Conservation (phyloP, 257 asterid genomes). For the Ilex asprella region DNA sequence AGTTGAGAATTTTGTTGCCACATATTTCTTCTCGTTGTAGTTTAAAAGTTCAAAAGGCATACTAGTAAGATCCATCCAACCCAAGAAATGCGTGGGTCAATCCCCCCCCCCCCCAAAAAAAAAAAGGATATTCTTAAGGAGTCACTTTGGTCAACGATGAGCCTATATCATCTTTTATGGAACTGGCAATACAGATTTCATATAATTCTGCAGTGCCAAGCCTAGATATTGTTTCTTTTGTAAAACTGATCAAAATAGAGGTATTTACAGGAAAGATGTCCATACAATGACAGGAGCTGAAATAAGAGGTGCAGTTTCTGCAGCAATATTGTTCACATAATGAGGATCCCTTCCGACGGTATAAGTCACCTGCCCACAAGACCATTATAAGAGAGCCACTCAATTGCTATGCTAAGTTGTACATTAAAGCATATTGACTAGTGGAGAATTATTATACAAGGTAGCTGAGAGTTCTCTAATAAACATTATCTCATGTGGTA, state of each 20-base stretch:
- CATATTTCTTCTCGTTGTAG: neutral
- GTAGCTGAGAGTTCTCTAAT: neutral
- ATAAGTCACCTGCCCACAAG: slow-evolving; percentile 62
- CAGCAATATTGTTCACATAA: slow-evolving; percentile 55
- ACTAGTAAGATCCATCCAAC: neutral
- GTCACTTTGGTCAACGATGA: neutral
- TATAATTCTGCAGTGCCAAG: neutral
- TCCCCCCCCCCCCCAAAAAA: too few relatives aligned
- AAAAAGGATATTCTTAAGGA: neutral
- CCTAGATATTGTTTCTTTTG: neutral
- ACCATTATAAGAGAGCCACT: neutral
- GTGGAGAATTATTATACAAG: neutral
- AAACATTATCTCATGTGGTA: neutral
- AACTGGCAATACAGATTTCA: neutral
- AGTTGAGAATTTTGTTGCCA: neutral
- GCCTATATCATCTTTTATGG: neutral
- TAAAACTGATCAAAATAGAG: neutral
- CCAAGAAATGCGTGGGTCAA: too few relatives aligned
- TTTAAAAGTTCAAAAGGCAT: neutral
- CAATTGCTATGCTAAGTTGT: too few relatives aligned
- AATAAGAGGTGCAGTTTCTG: slow-evolving; percentile 70
- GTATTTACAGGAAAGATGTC: neutral
- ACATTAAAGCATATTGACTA: too few relatives aligned
- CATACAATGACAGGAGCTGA: slow-evolving; percentile 85
- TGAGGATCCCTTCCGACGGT: slow-evolving; percentile 92